Evolutionary conservation across 83 land plant species (phyloP), one percentile per base, ranked within the genome.

Genomic region (Isoetes engelmannii): DNA sequence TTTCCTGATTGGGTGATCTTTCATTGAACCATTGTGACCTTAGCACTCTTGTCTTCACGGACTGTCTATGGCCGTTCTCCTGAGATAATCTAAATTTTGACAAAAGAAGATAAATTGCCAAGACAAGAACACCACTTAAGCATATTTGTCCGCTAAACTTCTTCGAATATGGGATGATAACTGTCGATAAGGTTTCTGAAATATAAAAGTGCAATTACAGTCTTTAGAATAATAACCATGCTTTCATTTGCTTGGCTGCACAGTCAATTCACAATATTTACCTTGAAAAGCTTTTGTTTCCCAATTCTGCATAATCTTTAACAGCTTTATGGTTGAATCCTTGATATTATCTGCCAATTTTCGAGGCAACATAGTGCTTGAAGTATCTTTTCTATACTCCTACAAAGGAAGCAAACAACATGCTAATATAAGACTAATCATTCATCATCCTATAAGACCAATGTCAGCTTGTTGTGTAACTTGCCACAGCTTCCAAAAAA

Each of bases 1-100:
- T 59, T 7, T 42, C 62, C 10, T 18, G 18, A 12, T 12, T 9
- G 28, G 19, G 4, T 42, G 28, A 18, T 18, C 62, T 59, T 1
- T 59, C 62, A 20, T 59, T 59, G 62, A 59, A 59, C 62, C 62
- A 59, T 42, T 59, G 10, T 18, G 62, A 59, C 62, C 20, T 59
- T 42, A 12, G 62, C 28, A 59, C 28, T 59, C 62, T 59, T 10
- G 18, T 12, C 19, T 59, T 59, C 12, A 59, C 62, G 62, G 10
- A 8, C 12, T 19, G 12, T 59, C 19, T 4, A 8, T 12, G 62
- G 19, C 28, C 8, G 0, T 19, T 59, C 8, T 42, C 28, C 4
- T 42, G 10, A 59, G 28, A 59, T 19, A 37, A 18, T 19, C 62
- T 59, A 18, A 59, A 18, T 1, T 59, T 1, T 42, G 10, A 18